phyloP scores from a whole-genome alignment of 116 monocot species.

The Dioscorea cayenensis region DNA sequence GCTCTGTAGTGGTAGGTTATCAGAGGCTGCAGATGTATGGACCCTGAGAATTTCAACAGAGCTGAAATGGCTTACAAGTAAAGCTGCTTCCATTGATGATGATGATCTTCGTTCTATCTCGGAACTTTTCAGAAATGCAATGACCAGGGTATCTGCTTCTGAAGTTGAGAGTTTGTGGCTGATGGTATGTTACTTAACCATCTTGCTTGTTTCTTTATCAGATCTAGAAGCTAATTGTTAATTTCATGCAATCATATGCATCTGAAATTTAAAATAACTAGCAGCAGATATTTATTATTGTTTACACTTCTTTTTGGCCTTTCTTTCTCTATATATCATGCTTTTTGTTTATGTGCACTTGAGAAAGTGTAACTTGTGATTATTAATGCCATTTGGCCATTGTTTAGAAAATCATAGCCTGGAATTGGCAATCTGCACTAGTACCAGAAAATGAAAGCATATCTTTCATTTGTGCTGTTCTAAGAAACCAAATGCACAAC shows the following conservation, averaged over 20 bases:
- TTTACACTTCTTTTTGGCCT: neutral
- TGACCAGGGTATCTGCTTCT: slow-evolving; percentile 30
- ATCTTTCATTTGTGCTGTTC: no score
- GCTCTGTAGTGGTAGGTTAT: slow-evolving; percentile 52
- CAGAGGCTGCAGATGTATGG: slow-evolving; percentile 55
- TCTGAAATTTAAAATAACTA: neutral
- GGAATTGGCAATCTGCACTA: no score
- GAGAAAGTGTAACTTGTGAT: neutral
- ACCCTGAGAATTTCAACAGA: slow-evolving; percentile 58
- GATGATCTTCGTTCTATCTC: slow-evolving; percentile 39
- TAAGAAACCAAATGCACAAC: no score
- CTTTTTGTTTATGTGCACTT: neutral
- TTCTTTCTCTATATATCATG: neutral
- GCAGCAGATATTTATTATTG: neutral
- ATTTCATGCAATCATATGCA: neutral
- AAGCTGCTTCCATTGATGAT: slow-evolving; percentile 31
- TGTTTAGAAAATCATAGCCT: no score
- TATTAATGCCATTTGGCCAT: neutral
- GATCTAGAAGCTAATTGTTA: neutral
- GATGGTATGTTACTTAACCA: slow-evolving; percentile 35
- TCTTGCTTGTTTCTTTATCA: neutral
- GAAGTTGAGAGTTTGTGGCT: slow-evolving; percentile 59
- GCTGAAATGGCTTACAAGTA: slow-evolving; percentile 39
- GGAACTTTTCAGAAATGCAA: slow-evolving; percentile 37
- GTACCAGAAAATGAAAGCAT: no score